Base-by-base conservation (phyloP, 2,329 filamentous ascomycete genomes). In the Sordariomycetes sp. region DNA sequence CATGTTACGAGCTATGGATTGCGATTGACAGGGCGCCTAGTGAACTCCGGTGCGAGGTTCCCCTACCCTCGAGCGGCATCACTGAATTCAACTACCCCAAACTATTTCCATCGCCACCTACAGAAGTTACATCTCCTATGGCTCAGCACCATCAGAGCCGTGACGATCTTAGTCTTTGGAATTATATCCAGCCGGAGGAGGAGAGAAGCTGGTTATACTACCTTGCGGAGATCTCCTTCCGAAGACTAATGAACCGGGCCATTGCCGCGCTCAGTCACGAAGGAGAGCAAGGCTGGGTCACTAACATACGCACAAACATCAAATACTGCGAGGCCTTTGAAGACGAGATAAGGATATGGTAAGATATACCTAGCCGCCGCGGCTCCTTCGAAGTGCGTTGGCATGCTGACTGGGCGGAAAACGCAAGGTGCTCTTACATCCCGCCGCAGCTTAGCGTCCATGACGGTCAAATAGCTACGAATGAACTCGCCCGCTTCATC, bases 181-280 rank as follows among this genome's bases (percentile, higher is more conserved):
- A 62, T 39, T 53, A 62, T 28, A 53, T 62, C 2, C 57, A 62
- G 4, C 54, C 61, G 6, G 62, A 66, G 35, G 60, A 61, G 13
- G 64, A 66, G 25, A 61, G 60, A 36, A 65, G 63, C 25, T 66
- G 65, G 65, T 66, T 64, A 56, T 67, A 67, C 58, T 66, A 67
- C 58, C 59, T 68, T 12, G 61, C 64, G 3, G 65, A 67, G 22
- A 67, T 68, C 10, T 65, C 64, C 3, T 62, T 62, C 12, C 63
- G 66, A 3, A 64, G 62, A 28, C 64, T 67, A n/a, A 59, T 59
- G 3, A 59, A 62, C 10, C 54, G 60, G 13, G 57, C 57, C 10
- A 59, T 60, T 36, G 54, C 55, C 1, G 12, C 51, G 1, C 58
- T 60, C 24, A 48, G 58, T 17, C 50, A 50, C 17, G 55, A 56